Evolutionary conservation across 1,139 yeast species (phyloP).

Genomic region (Candida sp.): DNA sequence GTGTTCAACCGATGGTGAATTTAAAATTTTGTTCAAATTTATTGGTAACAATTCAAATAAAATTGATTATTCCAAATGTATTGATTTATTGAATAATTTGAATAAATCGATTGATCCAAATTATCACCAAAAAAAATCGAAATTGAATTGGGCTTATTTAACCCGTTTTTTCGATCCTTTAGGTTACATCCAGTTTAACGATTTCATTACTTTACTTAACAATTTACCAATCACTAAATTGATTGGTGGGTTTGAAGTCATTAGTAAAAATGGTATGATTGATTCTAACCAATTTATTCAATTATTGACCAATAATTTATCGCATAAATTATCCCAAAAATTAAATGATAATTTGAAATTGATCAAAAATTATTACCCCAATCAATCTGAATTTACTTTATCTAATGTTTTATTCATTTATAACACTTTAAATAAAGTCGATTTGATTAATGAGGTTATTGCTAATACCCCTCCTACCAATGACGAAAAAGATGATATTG

Average conservation of each 20-base stretch:
- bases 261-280: conserved; percentile 34
- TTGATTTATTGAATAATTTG: conserved; percentile 32
- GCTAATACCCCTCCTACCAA: conserved; percentile 52
- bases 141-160: conserved; percentile 46
- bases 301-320: conserved; percentile 35
- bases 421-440: conserved; percentile 42
- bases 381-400: conserved; percentile 32
- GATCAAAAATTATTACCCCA: conserved; percentile 35
- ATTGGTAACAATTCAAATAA: conserved; percentile 26
- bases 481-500: conserved; percentile 41
- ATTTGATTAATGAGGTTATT: conserved; percentile 56
- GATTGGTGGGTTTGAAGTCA: conserved; percentile 42
- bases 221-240: conserved; percentile 46
- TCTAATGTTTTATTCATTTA: conserved; percentile 42
- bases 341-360: conserved; percentile 33
- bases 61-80: conserved; percentile 37
- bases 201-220: conserved; percentile 40
- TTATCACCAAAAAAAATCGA: conserved; percentile 40
- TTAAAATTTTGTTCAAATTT: conserved; percentile 52
- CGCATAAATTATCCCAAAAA: conserved; percentile 39
- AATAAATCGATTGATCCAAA: conserved; percentile 41
- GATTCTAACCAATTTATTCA: conserved; percentile 29
- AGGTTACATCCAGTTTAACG: conserved; percentile 36
- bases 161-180: conserved; percentile 39
- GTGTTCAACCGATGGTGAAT: conserved; percentile 55